Evolutionary conservation across 148 eudicot species (phyloP).

Genomic region (Silene uniflora): DNA sequence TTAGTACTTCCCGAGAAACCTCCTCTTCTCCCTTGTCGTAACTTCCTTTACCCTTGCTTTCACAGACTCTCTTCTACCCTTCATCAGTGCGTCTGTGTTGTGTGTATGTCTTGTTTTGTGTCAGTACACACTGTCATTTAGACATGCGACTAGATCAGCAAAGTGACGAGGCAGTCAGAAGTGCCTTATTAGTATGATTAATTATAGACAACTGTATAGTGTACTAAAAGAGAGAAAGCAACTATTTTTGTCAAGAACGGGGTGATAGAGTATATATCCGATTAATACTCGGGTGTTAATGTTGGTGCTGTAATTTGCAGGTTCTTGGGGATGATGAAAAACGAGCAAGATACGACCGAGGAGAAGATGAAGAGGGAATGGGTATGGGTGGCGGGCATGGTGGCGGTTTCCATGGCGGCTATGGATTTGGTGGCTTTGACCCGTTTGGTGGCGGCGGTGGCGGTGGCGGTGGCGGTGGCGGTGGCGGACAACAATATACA

Average conservation of each 20-base stretch:
- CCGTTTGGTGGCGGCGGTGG: conserved; percentile 62
- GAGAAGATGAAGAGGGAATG: conserved; percentile 89
- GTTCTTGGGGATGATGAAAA: conserved; percentile 89
- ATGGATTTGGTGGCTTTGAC: conserved; percentile 85
- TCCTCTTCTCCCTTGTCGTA: neutral
- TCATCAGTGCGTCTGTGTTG: neutral
- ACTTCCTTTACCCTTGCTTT: neutral
- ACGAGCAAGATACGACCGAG: conserved; percentile 76
- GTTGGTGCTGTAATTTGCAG: conserved; percentile 30
- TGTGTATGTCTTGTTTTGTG: neutral
- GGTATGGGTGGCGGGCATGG: conserved; percentile 51
- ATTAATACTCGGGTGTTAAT: conserved; percentile 3
- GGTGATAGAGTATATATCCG: neutral
- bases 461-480: conserved; percentile 35
- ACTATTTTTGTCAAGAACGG: neutral
- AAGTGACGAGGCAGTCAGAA: neutral
- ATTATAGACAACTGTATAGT: no score
- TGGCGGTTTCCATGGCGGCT: conserved; percentile 41
- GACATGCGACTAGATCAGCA: neutral
- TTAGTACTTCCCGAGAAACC: neutral
- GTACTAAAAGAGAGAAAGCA: neutral
- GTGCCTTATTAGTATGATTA: neutral
- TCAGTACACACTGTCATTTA: neutral
- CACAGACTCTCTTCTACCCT: neutral
- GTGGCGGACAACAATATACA: conserved; percentile 68